These are phyloP conservation scores for Bipolaris zeicola DNA, from an alignment of 2,329 filamentous ascomycete species.

Conservation along the genomic window DNA sequence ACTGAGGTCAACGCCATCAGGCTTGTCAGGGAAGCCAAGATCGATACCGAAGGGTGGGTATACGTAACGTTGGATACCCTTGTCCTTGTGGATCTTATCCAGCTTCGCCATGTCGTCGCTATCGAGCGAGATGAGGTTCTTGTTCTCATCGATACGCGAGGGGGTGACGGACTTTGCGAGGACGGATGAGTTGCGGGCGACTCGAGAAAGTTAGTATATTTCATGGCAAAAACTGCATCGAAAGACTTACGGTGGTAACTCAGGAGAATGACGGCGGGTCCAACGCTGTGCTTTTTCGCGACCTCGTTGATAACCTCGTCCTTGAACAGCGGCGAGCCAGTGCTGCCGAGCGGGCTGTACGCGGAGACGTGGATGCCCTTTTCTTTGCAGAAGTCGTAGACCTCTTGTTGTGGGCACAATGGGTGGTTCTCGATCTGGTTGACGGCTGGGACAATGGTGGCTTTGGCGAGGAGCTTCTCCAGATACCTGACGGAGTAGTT, in stretches of 20 bases:
- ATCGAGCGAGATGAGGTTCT: slow-evolving; percentile 68
- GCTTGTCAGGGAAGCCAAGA: slow-evolving; percentile 57
- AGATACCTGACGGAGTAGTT: slow-evolving; percentile 57
- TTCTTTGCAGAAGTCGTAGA: slow-evolving; percentile 69
- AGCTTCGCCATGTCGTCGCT: slow-evolving; percentile 64
- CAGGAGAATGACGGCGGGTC: slow-evolving; percentile 64
- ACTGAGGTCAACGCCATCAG: slow-evolving; percentile 43
- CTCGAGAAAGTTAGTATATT: slow-evolving; percentile 35
- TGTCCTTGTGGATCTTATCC: slow-evolving; percentile 53
- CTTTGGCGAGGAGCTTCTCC: slow-evolving; percentile 59
- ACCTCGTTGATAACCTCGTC: slow-evolving; percentile 55
- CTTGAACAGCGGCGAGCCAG: slow-evolving; percentile 55
- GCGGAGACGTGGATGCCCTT: slow-evolving; percentile 75
- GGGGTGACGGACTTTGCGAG: slow-evolving; percentile 75
- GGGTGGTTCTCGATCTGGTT: slow-evolving; percentile 80
- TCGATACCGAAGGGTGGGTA: slow-evolving; percentile 58
- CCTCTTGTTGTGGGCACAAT: slow-evolving; percentile 71
- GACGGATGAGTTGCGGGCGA: slow-evolving; percentile 71
- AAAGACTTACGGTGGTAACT: slow-evolving; percentile 70
- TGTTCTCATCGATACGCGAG: slow-evolving; percentile 71
- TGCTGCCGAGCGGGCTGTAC: slow-evolving; percentile 62
- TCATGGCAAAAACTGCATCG: background rate
- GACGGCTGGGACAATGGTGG: slow-evolving; percentile 68
- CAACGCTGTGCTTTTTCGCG: slow-evolving; percentile 57
- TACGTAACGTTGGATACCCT: slow-evolving; percentile 55